Evolutionary conservation across 2,329 filamentous ascomycete genomes (phyloP), one percentile per base, ranked within the genome.

Genomic region (Cladophialophora exuberans): DNA sequence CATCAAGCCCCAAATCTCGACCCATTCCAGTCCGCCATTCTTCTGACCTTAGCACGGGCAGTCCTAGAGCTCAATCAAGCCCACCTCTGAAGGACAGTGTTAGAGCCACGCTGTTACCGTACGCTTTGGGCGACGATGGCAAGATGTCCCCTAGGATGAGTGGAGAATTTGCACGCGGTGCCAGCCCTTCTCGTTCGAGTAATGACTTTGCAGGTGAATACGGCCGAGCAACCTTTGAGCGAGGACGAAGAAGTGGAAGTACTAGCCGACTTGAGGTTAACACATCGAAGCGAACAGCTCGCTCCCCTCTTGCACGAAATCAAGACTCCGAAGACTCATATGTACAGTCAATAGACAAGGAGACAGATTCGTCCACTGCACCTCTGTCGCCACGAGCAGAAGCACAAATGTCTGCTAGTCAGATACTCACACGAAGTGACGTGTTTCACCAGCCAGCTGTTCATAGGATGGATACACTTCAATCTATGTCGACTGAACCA

Each of bases 361-460:
- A 85, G 0, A 90, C 86, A 4, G 83, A 88, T 52, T 92, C 88
- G 1, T 89, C 85, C 2, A 76, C 86, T 26, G 79, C 87, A 1
- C 79, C 85, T 3, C 89, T 88, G 3, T 85, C 84, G 0, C 83
- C 82, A 50, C 88, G 92, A 36, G 60, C 54, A 17, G 89, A 92
- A 54, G 83, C 79, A n/a, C 79, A 79, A 52, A 86, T 87, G 43
- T 95, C 92, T 3, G 93, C 89, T 2, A 97, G 93, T 68, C 91
- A 96, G 70, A 97, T 97, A 31, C 75, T 99, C 6, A 83, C 84
- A 49, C 85, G 89, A 28, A 97, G 91, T 64, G 90, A 94, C 64
- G 88, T 97, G 6, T 97, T 99, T 66, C 85, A 88, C 62, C 86
- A 85, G 22, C 90, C 90, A 13, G 89, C 87, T 0, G 82, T 91